phyloP scores from a whole-genome alignment of 306 rosid genomes.

The Vigna radiata region DNA sequence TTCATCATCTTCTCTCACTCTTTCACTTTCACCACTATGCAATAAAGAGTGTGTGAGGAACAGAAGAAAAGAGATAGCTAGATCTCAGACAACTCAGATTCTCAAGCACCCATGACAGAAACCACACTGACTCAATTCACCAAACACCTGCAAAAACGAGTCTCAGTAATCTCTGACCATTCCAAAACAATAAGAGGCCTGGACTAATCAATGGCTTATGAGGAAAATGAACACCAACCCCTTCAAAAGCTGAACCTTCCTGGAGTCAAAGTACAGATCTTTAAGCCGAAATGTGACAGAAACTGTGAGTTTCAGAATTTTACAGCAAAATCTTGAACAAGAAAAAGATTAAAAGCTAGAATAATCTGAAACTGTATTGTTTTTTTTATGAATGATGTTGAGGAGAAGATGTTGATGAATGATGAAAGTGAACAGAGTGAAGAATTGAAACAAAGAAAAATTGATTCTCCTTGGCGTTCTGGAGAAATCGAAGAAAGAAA shows the following conservation, averaged over 20 bases:
- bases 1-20: conserved; percentile 71
- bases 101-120: conserved; percentile 53
- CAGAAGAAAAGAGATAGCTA: conserved; percentile 12
- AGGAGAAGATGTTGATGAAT: conserved; percentile 27
- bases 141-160: conserved; percentile 46
- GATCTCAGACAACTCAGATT: conserved; percentile 60
- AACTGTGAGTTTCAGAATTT: conserved; percentile 34
- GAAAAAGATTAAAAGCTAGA: conserved; percentile 12
- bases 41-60: conserved; percentile 26
- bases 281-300: conserved; percentile 50
- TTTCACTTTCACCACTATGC: conserved; percentile 35
- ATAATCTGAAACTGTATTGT: conserved; percentile 22
- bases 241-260: conserved; percentile 32
- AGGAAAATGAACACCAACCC: conserved; percentile 48
- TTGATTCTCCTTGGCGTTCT: conserved; percentile 42
- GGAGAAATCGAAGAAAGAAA: conserved; percentile 53
- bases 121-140: conserved; percentile 59
- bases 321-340: neutral
- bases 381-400: neutral
- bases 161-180: conserved; percentile 56
- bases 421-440: conserved; percentile 40
- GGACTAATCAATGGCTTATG: conserved; percentile 50
- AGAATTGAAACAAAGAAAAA: conserved; percentile 44
- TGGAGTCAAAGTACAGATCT: conserved; percentile 56
- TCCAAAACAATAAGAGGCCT: conserved; percentile 29